phyloP scores from a whole-genome alignment of 257 asterid species.

The Mentha longifolia region DNA sequence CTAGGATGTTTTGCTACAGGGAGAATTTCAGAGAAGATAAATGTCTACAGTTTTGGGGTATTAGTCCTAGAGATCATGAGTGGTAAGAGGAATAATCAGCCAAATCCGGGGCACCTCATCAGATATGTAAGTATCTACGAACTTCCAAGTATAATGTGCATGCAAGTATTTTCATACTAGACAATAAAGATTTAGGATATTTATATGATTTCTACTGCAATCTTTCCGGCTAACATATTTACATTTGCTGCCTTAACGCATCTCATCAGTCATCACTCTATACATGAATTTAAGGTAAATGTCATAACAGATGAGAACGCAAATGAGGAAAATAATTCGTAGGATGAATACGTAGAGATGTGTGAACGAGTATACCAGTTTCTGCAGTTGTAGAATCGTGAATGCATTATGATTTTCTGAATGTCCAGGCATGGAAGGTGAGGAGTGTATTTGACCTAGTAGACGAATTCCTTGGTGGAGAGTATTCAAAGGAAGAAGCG shows the following conservation, averaged over 20 bases:
- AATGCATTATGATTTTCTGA: neutral
- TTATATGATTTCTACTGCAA: too few relatives aligned
- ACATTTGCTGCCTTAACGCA: too few relatives aligned
- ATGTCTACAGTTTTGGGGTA: slow-evolving; percentile 34
- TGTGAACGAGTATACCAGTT: neutral
- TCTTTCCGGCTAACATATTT: too few relatives aligned
- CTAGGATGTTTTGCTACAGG: slow-evolving; percentile 1
- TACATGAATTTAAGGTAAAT: neutral
- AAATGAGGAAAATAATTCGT: neutral
- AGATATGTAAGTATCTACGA: neutral
- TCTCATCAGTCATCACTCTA: neutral
- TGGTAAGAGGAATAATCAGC: slow-evolving; percentile 5
- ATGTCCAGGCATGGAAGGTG: slow-evolving; percentile 18
- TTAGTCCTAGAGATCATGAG: slow-evolving; percentile 27
- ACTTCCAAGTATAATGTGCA: neutral
- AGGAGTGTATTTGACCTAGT: slow-evolving; percentile 4
- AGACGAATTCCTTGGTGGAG: neutral
- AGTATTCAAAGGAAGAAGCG: slow-evolving; percentile 20
- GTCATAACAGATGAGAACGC: neutral
- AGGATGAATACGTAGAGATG: neutral
- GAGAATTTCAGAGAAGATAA: slow-evolving; percentile 3
- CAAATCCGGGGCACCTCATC: neutral
- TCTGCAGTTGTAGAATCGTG: neutral
- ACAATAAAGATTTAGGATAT: too few relatives aligned
- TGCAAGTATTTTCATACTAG: neutral